phyloP scores from a whole-genome alignment of 148 eudicot genomes.

The Rhododendron mucronatum region DNA sequence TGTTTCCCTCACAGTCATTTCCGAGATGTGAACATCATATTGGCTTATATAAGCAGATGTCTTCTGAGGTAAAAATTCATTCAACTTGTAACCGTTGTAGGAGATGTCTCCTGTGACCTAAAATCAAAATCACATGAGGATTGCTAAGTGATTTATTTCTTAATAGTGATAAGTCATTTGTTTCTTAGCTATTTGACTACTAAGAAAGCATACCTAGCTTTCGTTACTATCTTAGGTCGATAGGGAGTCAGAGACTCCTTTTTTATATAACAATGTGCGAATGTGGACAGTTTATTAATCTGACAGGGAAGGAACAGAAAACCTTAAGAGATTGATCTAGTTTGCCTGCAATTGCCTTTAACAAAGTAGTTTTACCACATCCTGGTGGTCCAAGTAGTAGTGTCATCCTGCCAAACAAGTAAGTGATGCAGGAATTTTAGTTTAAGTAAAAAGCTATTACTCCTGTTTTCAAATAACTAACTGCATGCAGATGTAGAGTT shows the following conservation, averaged over 20 bases:
- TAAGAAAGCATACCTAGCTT: no score
- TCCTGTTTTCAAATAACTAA: no score
- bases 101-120: slow-evolving; percentile 61
- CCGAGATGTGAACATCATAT: slow-evolving; percentile 75
- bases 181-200: no score
- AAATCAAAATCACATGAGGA: not conserved
- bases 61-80: slow-evolving; percentile 70
- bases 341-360: slow-evolving; percentile 75
- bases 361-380: slow-evolving; percentile 76
- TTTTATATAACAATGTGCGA: no score
- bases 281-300: no score
- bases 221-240: no score
- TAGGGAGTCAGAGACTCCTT: no score
- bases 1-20: slow-evolving; percentile 78
- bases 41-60: slow-evolving; percentile 80
- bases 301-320: not conserved
- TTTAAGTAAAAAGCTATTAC: no score
- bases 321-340: slow-evolving; percentile 61
- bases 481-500: no score
- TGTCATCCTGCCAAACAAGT: slow-evolving; percentile 42
- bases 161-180: not conserved
- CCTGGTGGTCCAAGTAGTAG: slow-evolving; percentile 86
- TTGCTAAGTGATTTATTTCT: not conserved
- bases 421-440: no score
- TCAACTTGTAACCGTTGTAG: slow-evolving; percentile 65